phyloP scores from a whole-genome alignment of 2,329 filamentous ascomycete genomes.

The Spiromastix sp. region DNA sequence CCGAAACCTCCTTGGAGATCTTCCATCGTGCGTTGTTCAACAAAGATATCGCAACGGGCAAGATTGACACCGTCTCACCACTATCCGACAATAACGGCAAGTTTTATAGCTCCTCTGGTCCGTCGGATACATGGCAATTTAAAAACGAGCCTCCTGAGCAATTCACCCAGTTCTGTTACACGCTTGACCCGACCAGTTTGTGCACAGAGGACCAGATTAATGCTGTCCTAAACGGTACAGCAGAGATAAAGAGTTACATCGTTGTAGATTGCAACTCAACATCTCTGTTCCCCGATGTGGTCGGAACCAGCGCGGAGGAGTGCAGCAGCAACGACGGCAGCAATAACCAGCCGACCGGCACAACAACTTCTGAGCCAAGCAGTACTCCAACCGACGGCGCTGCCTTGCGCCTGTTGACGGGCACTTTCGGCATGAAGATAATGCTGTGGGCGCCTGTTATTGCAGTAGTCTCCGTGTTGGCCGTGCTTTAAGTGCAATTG shows the following conservation, averaged over 20 bases:
- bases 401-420: too few relatives aligned
- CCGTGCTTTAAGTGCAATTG: too few relatives aligned
- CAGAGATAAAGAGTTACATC: constrained; percentile 37
- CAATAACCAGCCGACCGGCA: too few relatives aligned
- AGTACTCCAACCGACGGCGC: too few relatives aligned
- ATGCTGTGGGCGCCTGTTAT: too few relatives aligned
- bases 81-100: constrained; percentile 1
- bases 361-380: too few relatives aligned
- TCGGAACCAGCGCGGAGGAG: background rate
- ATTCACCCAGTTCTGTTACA: constrained; percentile 20
- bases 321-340: too few relatives aligned
- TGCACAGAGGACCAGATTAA: constrained; percentile 37
- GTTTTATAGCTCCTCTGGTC: constrained; percentile 5
- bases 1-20: constrained; percentile 43
- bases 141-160: background rate
- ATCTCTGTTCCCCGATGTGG: constrained; percentile 1
- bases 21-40: constrained; percentile 43
- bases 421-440: too few relatives aligned
- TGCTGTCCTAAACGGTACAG: constrained; percentile 35
- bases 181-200: constrained; percentile 25
- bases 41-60: constrained; percentile 46
- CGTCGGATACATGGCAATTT: background rate
- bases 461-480: too few relatives aligned
- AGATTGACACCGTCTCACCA: constrained; percentile 28
- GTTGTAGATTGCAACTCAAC: constrained; percentile 22